Evolutionary conservation across 768 basidiomycete genomes (phyloP), one percentile per base, ranked within the genome.

Genomic region (Ramaria rubella): DNA sequence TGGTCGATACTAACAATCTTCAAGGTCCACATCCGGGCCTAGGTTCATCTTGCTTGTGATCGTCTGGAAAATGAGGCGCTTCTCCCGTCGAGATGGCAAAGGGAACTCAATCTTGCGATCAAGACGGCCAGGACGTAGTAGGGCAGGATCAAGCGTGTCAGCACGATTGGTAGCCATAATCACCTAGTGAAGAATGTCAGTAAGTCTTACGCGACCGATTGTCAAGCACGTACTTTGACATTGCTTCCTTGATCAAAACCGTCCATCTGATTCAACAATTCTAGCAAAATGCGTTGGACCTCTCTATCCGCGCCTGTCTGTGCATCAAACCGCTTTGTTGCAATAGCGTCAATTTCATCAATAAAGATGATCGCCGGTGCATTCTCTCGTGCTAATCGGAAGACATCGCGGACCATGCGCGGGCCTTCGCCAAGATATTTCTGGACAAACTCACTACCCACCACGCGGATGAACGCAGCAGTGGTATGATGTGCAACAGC

Each of bases 121-220:
- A 12, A 99, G 79, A 65, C 96, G 92, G 67, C 96, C 96, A 38
- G 96, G 96, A 64, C 96, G 92, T 33, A 99, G 86, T 40, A 99
- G 76, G 4, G 96, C 96, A 58, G 96, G 96, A 71, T 99, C 96
- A 29, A 99, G 80, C 5, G 96, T 99, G 71, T 99, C 96, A 45
- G 91, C 90, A 64, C 96, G 89, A 74, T 99, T 99, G 42, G 96
- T 99, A 26, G 96, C 96, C 96, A 98, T 98, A 69, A 99, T 99
- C 40, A 99, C 96, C 94, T 96, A 59, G 49, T 19, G 57, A 54
- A 21, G 29, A 7, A n/a, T 17, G 49, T 44, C 27, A 53, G 46
- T 59, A 42, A 42, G 55, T 19, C 45, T 30, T 42, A 44, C 8
- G 53, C 5, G 33, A 15, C n/a, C n/a, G 58, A 40, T 6, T 15